Evolutionary conservation across 2,329 filamentous ascomycete genomes (phyloP), one percentile per base, ranked within the genome.

Genomic region (Stagonosporopsis vannaccii): DNA sequence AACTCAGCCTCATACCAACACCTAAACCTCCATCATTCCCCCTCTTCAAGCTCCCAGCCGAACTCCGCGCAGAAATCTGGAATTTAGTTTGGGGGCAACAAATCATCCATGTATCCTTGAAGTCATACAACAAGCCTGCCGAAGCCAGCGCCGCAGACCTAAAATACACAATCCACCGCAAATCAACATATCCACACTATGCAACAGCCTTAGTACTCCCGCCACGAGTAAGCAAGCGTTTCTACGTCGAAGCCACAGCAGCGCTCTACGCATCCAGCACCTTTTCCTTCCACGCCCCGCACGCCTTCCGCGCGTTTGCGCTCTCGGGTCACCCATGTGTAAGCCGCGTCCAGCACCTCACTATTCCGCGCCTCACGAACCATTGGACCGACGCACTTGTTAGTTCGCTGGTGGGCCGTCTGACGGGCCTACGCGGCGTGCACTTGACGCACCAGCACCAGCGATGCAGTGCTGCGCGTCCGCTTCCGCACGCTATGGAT

Each of bases 51-150:
- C 46, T 56, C 6, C 52, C 52, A 28, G 26, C 46, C 4, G 45
- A 56, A 23, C 25, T 56, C n/a, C 40, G 52, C n/a, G 13, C 6
- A 12, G 25, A 41, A 11, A 50, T 55, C n/a, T 28, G 25, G 40
- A 13, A 39, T 4, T 15, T 35, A n/a, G 15, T 8, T 15, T 55
- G 35, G 26, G 30, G 45, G 6, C 32, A 49, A 2, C 25, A 25
- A 15, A 30, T 11, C 11, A 25, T 52, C 15, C 35, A 19, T 12
- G 41, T 46, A 6, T 6, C 8, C 25, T 7, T 44, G 6, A 8
- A 8, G 4, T 44, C 32, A 0, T 9, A 19, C 15, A 35, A 41
- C 28, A 52, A 52, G 17, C 35, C 8, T 13, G 41, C 35, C 9
- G 30, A 17, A 17, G 15, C 30, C 13, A 46, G 50, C 26, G 8